These are phyloP conservation scores for Toxicodendron radicans DNA, from an alignment of 345 rosid species.

Conservation along the genomic window DNA sequence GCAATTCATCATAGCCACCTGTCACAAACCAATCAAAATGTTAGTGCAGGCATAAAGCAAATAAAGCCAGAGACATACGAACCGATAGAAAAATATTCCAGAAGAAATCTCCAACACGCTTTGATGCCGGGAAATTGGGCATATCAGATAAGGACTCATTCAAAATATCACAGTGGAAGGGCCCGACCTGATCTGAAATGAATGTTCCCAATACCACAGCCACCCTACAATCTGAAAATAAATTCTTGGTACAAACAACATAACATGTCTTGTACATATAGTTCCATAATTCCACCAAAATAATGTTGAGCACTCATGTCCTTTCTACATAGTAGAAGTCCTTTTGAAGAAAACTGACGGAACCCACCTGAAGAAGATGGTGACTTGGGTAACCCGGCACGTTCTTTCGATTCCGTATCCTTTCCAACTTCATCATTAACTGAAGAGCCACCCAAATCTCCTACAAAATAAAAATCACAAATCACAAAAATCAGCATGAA, in stretches of 20 bases:
- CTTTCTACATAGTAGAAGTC: conserved; percentile 65
- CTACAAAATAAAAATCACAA: conserved; percentile 32
- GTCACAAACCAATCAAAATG: conserved; percentile 57
- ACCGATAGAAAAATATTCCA: conserved; percentile 66
- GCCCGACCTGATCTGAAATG: conserved; percentile 65
- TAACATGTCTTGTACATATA: conserved; percentile 46
- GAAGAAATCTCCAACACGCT: conserved; percentile 66
- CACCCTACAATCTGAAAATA: conserved; percentile 69
- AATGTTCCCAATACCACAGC: conserved; percentile 72
- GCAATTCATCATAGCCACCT: conserved; percentile 52
- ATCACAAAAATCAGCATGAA: background rate
- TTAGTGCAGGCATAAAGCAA: conserved; percentile 56
- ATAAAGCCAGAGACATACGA: conserved; percentile 94
- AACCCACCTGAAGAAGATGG: conserved; percentile 99
- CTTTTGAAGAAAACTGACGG: conserved; percentile 85
- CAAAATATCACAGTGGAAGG: conserved; percentile 62
- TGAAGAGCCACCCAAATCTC: conserved; percentile 93
- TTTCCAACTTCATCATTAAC: conserved; percentile 55
- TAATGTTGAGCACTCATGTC: conserved; percentile 58
- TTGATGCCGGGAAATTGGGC: conserved; percentile 66
- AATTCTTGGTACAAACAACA: conserved; percentile 61
- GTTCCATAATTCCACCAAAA: conserved; percentile 62
- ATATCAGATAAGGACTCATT: conserved; percentile 61
- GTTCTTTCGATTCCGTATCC: conserved; percentile 50
- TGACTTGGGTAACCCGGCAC: conserved; percentile 84